Conservation (phyloP, 495 filamentous ascomycete species). For the Thozetella sp. region DNA sequence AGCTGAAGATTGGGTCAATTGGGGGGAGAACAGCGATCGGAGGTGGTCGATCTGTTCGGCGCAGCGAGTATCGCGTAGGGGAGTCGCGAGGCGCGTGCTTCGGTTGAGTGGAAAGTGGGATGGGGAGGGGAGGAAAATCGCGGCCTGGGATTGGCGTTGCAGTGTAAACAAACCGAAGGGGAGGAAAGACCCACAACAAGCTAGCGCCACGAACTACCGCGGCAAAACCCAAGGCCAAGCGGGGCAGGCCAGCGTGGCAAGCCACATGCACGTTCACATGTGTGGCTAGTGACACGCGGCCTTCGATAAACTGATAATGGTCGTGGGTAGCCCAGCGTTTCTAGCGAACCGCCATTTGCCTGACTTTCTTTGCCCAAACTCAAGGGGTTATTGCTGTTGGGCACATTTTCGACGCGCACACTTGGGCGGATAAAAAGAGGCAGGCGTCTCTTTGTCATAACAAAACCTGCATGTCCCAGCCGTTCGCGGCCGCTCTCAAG, state of each 20-base stretch:
- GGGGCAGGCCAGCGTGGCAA: not conserved
- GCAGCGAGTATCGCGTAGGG: not conserved
- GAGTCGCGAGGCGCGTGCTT: not conserved
- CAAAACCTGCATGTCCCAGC: not conserved
- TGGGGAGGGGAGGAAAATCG: not conserved
- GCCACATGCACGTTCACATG: not conserved
- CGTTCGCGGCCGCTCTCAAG: not conserved
- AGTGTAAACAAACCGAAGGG: constrained; percentile 12
- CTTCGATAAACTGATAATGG: constrained; percentile 1
- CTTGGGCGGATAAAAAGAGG: not conserved
- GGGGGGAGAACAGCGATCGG: not conserved
- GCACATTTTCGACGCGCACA: not conserved
- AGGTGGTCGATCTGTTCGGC: constrained; percentile 5
- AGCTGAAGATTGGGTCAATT: constrained; percentile 4
- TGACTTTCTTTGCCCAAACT: not conserved
- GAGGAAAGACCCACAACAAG: not conserved
- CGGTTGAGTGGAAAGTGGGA: not conserved
- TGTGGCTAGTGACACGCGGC: not conserved
- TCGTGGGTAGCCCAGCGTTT: not conserved
- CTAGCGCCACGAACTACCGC: not conserved
- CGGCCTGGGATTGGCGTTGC: constrained; percentile 7
- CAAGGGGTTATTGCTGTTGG: not conserved
- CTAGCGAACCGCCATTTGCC: not conserved
- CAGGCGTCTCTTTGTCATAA: not conserved
- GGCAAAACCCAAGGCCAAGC: not conserved